Conservation (phyloP, 129 eudicot species). For the Daucus carota region DH1_v3.0 NC_030385.2:10828001-10828500, state of each 20-base stretch:
- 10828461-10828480: constrained; percentile 94
- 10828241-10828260: constrained; percentile 61
- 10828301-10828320: constrained; percentile 77
- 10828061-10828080: constrained; percentile 70
- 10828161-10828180: constrained; percentile 87
- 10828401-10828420: constrained; percentile 84
- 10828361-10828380: constrained; percentile 66
- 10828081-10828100: constrained; percentile 91
- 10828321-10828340: constrained; percentile 50
- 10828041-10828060: constrained; percentile 91
- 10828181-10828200: constrained; percentile 69
- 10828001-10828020: constrained; percentile 90
- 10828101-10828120: constrained; percentile 68
- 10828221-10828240: constrained; percentile 61
- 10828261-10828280: constrained; percentile 49
- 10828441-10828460: constrained; percentile 74
- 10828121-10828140: constrained; percentile 59
- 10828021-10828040: constrained; percentile 94
- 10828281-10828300: constrained; percentile 61
- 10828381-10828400: constrained; percentile 30
- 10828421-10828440: constrained; percentile 54
- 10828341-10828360: constrained; percentile 87
- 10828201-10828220: constrained; percentile 76
- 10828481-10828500: constrained; percentile 89
- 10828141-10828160: constrained; percentile 77